Percentiles rank a stretch among this genome's conserved stretches.
phyloP scores from a whole-genome alignment of 2,329 filamentous ascomycete genomes.

The Polytolypa hystricis region DNA sequence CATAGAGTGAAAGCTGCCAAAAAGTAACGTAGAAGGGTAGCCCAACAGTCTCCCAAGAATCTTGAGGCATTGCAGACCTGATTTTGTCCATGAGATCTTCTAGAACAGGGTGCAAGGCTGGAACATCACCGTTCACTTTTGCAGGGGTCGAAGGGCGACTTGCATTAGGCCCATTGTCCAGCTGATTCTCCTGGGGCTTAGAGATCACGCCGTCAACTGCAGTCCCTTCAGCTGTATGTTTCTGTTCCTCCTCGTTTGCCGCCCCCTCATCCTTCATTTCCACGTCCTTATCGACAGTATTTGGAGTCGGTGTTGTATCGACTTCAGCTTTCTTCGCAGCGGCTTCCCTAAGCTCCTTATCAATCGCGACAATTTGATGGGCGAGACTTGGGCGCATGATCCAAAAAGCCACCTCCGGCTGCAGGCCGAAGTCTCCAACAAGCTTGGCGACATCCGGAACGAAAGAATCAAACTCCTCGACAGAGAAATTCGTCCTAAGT shows the following conservation, averaged over 20 bases:
- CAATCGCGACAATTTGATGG: conserved; percentile 44
- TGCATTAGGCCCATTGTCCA: conserved; percentile 7
- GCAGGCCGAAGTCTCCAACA: conserved; percentile 67
- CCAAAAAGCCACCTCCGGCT: conserved; percentile 71
- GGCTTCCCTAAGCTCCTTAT: conserved; percentile 21
- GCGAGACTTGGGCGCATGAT: conserved; percentile 66
- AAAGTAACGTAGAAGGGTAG: conserved; percentile 80
- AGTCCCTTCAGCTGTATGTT: conserved; percentile 13
- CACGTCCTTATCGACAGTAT: conserved; percentile 17
- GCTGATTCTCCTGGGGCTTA: conserved; percentile 8
- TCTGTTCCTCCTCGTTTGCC: conserved; percentile 26
- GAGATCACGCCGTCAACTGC: conserved; percentile 11
- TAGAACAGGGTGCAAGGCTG: conserved; percentile 57
- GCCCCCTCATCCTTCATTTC: conserved; percentile 24
- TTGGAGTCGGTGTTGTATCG: conserved; percentile 12
- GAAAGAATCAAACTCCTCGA: conserved; percentile 63
- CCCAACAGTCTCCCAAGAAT: conserved; percentile 59
- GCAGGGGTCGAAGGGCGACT: conserved; percentile 17
- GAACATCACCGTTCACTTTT: conserved; percentile 26
- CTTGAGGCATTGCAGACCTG: conserved; percentile 47
- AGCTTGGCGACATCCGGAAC: conserved; percentile 66
- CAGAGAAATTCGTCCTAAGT: conserved; percentile 64
- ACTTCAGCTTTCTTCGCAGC: conserved; percentile 19
- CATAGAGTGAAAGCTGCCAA: conserved; percentile 78
- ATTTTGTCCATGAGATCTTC: conserved; percentile 63